Evolutionary conservation across 768 basidiomycete genomes (phyloP).

Genomic region (Tylopilus balloui): DNA sequence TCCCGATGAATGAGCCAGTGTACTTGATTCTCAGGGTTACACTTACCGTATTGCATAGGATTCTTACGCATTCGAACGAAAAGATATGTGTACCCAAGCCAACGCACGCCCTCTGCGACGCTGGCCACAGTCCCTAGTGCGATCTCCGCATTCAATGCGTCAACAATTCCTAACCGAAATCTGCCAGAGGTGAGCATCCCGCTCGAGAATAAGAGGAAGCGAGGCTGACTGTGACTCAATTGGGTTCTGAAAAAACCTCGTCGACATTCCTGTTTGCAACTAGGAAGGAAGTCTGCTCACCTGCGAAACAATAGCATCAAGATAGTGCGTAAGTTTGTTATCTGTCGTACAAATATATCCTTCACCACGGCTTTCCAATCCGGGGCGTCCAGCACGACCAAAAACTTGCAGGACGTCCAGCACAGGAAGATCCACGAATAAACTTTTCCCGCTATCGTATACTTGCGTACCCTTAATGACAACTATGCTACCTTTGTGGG

Average conservation of each 20-base stretch:
- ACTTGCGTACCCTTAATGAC: constrained; percentile 97
- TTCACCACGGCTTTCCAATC: constrained; percentile 87
- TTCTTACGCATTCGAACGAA: constrained; percentile 94
- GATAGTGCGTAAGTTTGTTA: constrained; percentile 89
- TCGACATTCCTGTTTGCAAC: not conserved
- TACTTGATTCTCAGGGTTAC: not conserved
- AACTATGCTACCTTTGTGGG: constrained; percentile 42
- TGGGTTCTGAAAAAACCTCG: constrained; percentile 54
- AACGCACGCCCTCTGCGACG: constrained; percentile 80
- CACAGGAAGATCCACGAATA: constrained; percentile 89
- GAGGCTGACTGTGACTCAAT: constrained; percentile 87
- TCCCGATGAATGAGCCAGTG: constrained; percentile 4
- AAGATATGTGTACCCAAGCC: constrained; percentile 96
- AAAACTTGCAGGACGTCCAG: constrained; percentile 97
- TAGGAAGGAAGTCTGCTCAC: constrained; percentile 36
- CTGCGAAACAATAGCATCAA: constrained; percentile 84
- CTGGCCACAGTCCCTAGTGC: constrained; percentile 91
- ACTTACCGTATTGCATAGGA: constrained; percentile 76
- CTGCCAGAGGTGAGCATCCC: constrained; percentile 30
- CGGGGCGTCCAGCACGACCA: constrained; percentile 89
- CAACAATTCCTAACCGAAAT: constrained; percentile 81
- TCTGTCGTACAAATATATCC: constrained; percentile 95
- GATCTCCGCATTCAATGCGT: constrained; percentile 93
- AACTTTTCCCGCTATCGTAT: constrained; percentile 86
- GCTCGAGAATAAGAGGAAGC: not conserved